Evolutionary conservation across 305 asterid species (phyloP), one percentile per base, ranked within the genome.

Genomic region (Solanum hybrid): DNA sequence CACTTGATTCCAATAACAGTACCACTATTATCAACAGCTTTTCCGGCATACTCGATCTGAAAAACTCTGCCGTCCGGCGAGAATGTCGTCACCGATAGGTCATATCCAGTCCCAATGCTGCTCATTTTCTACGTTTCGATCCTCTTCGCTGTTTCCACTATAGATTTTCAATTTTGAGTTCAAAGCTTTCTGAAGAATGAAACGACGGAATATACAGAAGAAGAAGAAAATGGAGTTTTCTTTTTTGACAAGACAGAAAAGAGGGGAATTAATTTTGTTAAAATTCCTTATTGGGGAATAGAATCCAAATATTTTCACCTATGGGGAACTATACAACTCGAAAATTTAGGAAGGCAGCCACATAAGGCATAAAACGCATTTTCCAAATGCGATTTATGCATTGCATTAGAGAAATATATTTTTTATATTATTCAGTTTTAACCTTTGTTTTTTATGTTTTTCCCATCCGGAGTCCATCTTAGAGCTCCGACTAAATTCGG

Each of bases 31-130:
- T 97, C 99, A 51, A 97, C 99, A 61, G 99, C 99, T 92, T 97
- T 97, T 89, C 97, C 98, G 45, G 99, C 99, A 89, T 97, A 96
- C 85, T 96, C 99, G 97, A 96, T 95, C 99, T 97, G 99, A 90
- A 97, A 97, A 36, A 97, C 99, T 41, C 99, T 96, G 33, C 99
- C 99, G 90, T 96, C 99, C 77, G 99, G 99, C 24, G 99, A 97
- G 94, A 97, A 97, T n/a, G 99, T 97, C 3, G 99, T 97, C 36
- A 97, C 99, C 8, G 99, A 96, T 24, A 97, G 95, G 95, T 97
- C 99, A 95, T 97, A 97, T 1, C 99, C 99, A 5, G 99, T 95
- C 12, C 98, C 98, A 70, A 96, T 96, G 93, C 98, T 96, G 92
- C 97, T 95, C 98, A 96, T 96, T 51, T 89, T 92, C 37, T 20